phyloP scores from a whole-genome alignment of 2,329 filamentous ascomycete genomes.

The Aspergillus proliferans region DNA sequence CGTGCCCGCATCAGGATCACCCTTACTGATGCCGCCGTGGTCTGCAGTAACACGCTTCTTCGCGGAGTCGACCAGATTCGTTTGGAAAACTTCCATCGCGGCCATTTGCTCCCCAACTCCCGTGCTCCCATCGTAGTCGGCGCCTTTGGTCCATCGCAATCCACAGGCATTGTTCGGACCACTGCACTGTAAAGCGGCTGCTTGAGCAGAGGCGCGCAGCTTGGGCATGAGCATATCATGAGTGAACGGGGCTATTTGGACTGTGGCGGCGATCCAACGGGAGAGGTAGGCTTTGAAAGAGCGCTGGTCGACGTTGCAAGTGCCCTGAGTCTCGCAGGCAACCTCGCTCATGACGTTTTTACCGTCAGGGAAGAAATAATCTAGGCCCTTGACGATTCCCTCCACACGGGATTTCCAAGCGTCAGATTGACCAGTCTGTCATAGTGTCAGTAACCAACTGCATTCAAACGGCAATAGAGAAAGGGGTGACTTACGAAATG shows the following conservation, averaged over 20 bases:
- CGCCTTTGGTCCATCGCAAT: slow-evolving; percentile 35
- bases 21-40: slow-evolving; percentile 52
- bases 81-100: slow-evolving; percentile 59
- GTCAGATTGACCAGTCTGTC: slow-evolving; percentile 23
- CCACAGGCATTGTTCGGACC: slow-evolving; percentile 19
- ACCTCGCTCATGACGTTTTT: slow-evolving; percentile 50
- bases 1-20: slow-evolving; percentile 29
- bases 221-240: slow-evolving; percentile 43
- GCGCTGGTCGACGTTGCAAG: slow-evolving; percentile 53
- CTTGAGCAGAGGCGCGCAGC: slow-evolving; percentile 41
- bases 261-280: slow-evolving; percentile 50
- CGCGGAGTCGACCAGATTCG: slow-evolving; percentile 41
- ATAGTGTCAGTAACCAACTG: not conserved
- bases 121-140: slow-evolving; percentile 51
- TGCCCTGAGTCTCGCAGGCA: slow-evolving; percentile 47
- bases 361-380: slow-evolving; percentile 44
- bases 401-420: slow-evolving; percentile 48
- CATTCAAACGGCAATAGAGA: not conserved
- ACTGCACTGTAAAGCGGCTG: slow-evolving; percentile 15
- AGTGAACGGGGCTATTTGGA: slow-evolving; percentile 52
- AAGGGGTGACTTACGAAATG: slow-evolving; percentile 35
- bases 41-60: slow-evolving; percentile 36
- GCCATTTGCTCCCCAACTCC: slow-evolving; percentile 68
- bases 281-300: slow-evolving; percentile 59
- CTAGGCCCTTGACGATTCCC: slow-evolving; percentile 50